Evolutionary conservation across 129 eudicot genomes (phyloP), one percentile per base, ranked within the genome.

Genomic region (Arctium minus): DNA sequence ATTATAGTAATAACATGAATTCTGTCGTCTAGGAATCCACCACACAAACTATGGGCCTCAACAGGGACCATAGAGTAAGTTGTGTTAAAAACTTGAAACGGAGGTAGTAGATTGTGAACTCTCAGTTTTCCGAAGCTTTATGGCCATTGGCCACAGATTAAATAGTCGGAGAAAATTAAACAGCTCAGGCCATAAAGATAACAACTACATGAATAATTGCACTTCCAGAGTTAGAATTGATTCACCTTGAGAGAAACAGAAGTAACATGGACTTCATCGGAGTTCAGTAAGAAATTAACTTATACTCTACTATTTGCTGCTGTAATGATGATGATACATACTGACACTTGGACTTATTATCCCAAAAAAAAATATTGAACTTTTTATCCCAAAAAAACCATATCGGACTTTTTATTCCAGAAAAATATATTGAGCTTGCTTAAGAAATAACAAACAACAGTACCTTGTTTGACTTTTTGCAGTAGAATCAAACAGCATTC

Each of bases 401-500:
- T 46, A 46, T 46, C 17, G 13, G 13, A 60, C 68, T 60, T 60
- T 10, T 60, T 60, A 60, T 60, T 5, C 68, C 68, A 60, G 6
- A 60, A 17, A 60, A 60, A 56, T 29, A 60, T 60, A 60, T n/a
- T 18, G 8, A 8, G n/a, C 27, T 60, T 60, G 29, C 68, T 60
- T 0, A 60, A 60, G 68, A 78, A 64, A 29, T 37, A 6, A 22
- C 27, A 5, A 62, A 62, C 39, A 62, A 53, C 27, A 22, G 27
- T 40, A 74, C 80, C 81, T 82, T 69, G 38, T 42, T 84, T 79
- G 79, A 84, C 75, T 56, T 83, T 64, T 78, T 62, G 74, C 74
- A 83, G 27, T 33, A 82, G 44, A 39, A 70, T 88, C 77, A 86
- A 75, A 42, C 76, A 6, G 60, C 87, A 75, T 56, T 84, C 35